These are phyloP conservation scores for Chalciporus piperatus DNA, from an alignment of 768 basidiomycete species.

Conservation along the genomic window DNA sequence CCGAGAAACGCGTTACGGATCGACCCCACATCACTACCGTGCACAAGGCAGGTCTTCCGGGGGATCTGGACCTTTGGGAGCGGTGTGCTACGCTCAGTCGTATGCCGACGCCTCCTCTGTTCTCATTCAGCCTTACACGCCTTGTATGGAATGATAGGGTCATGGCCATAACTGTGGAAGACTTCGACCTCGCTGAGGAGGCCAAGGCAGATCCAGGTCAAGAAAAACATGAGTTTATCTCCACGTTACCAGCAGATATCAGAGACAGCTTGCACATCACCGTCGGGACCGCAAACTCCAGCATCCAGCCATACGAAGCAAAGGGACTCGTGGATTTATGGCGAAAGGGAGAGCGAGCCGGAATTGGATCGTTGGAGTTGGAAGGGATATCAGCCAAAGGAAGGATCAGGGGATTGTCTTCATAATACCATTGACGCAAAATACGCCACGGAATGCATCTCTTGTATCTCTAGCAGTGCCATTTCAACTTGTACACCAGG, in stretches of 20 bases:
- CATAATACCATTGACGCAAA: slow-evolving; percentile 2
- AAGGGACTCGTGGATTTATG: slow-evolving; percentile 59
- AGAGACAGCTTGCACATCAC: slow-evolving; percentile 74
- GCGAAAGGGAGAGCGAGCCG: slow-evolving; percentile 36
- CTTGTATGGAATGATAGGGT: slow-evolving; percentile 76
- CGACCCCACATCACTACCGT: slow-evolving; percentile 87
- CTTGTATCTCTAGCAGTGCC: neutral
- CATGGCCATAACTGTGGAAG: slow-evolving; percentile 76
- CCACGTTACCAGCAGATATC: slow-evolving; percentile 44
- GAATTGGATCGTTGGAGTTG: slow-evolving; percentile 30
- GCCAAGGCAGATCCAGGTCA: slow-evolving; percentile 30
- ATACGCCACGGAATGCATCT: too few species aligned
- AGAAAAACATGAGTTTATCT: slow-evolving; percentile 47
- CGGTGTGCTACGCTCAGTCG: slow-evolving; percentile 16
- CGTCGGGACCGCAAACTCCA: slow-evolving; percentile 62
- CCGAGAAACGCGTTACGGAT: slow-evolving; percentile 44
- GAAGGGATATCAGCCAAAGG: slow-evolving; percentile 32
- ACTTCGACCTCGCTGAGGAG: slow-evolving; percentile 40
- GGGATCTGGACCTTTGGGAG: slow-evolving; percentile 44
- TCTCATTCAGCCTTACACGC: slow-evolving; percentile 56
- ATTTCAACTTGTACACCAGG: neutral
- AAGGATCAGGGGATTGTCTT: slow-evolving; percentile 27
- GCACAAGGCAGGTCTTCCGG: slow-evolving; percentile 54
- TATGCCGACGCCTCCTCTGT: slow-evolving; percentile 44
- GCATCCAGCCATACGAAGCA: slow-evolving; percentile 66